Evolutionary conservation across 2,329 filamentous ascomycete species (phyloP), one percentile per base, ranked within the genome.

Genomic region (Colletotrichum ledebouriae): DNA sequence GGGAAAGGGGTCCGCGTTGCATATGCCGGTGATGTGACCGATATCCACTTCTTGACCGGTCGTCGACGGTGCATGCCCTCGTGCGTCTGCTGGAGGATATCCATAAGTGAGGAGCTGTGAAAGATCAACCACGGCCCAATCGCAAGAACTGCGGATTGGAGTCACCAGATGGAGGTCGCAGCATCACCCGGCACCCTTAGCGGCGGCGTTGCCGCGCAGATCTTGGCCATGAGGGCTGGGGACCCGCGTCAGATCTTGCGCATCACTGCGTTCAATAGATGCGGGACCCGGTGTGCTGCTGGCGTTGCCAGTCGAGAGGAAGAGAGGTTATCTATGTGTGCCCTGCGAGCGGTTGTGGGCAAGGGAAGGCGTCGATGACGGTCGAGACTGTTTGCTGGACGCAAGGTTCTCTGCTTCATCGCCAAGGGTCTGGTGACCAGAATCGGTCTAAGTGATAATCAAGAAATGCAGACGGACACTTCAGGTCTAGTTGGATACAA

Each of bases 21-120:
- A 63, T 50, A 59, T 63, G 60, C 46, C 53, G 46, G 59, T 52
- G 44, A 67, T 67, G 46, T 33, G 46, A 49, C 57, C 41, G 42
- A 55, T 60, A 55, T 68, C 41, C 60, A 68, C 65, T 64, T 68
- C 65, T 68, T 64, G 53, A 64, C 53, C 65, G 65, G 65, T 67
- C 39, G n/a, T 39, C 49, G 15, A 46, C 17, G 50, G 37, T 37
- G 59, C 34, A 33, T 52, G 33, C 37, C 47, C 49, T 25, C 39
- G 20, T 56, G 50, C 50, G 59, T 56, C 33, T 56, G 11, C 25
- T 46, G 56, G 62, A 53, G 37, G 39, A 52, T 41, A 57, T 57
- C 53, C 53, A 44, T 25, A 10, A 12, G 10, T 25, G 46, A 49
- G 59, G 29, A 22, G 11, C 42, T 61, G 3, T 39, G 37, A 10